phyloP scores from a whole-genome alignment of 495 filamentous ascomycete species.

The Thermochaetoides thermophila region DNA sequence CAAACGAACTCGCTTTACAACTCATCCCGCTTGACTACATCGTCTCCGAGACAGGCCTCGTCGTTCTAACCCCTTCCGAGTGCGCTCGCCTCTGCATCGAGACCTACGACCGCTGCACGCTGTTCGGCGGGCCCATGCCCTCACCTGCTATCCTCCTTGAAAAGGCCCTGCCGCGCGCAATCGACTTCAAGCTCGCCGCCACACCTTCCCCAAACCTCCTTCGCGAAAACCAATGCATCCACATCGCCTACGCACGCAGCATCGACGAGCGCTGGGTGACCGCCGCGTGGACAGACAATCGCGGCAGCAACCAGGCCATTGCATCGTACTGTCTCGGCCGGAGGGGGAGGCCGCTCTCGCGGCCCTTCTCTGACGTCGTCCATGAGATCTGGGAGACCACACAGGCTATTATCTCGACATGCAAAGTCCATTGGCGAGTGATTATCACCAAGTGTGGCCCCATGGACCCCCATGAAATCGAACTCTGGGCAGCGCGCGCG shows the following conservation, averaged over 20 bases:
- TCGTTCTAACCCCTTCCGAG: constrained; percentile 50
- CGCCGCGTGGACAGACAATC: constrained; percentile 83
- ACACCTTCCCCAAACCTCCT: constrained; percentile 57
- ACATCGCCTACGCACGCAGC: constrained; percentile 74
- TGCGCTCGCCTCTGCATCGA: constrained; percentile 62
- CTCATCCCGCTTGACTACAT: constrained; percentile 63
- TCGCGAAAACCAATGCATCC: constrained; percentile 71
- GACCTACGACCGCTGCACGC: constrained; percentile 72
- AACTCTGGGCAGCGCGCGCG: constrained; percentile 37
- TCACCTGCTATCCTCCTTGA: constrained; percentile 67
- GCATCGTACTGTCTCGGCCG: constrained; percentile 67
- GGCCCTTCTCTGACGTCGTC: constrained; percentile 46
- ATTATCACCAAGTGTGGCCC: constrained; percentile 58
- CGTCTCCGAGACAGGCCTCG: constrained; percentile 46
- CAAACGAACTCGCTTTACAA: constrained; percentile 67
- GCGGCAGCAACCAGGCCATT: constrained; percentile 58
- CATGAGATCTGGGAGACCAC: constrained; percentile 80
- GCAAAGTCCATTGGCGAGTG: constrained; percentile 66
- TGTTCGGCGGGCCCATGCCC: constrained; percentile 35
- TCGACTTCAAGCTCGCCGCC: constrained; percentile 63
- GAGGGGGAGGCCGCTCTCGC: constrained; percentile 39
- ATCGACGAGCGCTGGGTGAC: constrained; percentile 75
- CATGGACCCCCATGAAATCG: constrained; percentile 61
- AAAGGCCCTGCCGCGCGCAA: constrained; percentile 48
- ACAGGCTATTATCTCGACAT: constrained; percentile 52